phyloP scores from a whole-genome alignment of 163 green algal species.

The Scenedesmus sp. region DNA sequence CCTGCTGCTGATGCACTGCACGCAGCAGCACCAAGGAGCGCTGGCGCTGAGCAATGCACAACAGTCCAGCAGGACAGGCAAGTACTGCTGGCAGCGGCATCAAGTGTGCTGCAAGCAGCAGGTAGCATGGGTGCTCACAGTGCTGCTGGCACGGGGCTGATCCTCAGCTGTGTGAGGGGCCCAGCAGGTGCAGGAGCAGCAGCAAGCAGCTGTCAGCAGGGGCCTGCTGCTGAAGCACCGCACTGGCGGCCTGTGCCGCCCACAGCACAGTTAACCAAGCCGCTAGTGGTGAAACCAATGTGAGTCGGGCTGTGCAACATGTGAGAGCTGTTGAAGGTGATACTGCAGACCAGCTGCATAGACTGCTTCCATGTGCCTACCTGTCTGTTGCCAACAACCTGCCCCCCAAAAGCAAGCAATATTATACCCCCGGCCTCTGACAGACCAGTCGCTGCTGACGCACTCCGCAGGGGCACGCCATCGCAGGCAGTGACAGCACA shows the following conservation, averaged over 20 bases:
- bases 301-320: not conserved
- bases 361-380: not conserved
- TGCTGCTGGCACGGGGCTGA: not conserved
- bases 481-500: not conserved
- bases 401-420: not conserved
- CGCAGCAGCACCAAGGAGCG: not conserved
- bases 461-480: not conserved
- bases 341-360: not conserved
- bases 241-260: constrained; percentile 10
- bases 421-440: not conserved
- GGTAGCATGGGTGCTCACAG: not conserved
- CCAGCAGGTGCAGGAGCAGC: constrained; percentile 4
- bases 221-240: not conserved
- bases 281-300: constrained; percentile 14
- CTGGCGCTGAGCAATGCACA: not conserved
- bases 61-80: not conserved
- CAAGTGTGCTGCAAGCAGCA: not conserved
- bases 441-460: not conserved
- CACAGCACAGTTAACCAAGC: constrained; percentile 19
- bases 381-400: not conserved
- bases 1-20: not conserved
- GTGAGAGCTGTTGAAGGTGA: not conserved
- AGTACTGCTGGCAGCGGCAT: not conserved
- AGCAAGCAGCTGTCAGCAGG: not conserved
- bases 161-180: not conserved